phyloP scores from a whole-genome alignment of 495 filamentous ascomycete species.

The Penicillium herquei region DNA sequence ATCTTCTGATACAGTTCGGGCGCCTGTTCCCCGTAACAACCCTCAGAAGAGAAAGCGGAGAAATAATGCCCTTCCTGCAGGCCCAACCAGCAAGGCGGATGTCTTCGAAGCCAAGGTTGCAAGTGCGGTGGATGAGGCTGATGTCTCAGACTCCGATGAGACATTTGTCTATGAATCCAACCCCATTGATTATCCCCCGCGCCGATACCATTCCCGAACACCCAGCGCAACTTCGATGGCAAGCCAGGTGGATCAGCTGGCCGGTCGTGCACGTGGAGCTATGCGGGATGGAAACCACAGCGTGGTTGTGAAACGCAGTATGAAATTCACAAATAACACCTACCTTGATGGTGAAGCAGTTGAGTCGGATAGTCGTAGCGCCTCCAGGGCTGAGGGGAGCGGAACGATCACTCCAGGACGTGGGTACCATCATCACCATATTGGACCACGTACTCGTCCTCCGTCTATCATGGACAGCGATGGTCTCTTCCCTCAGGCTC shows the following conservation, averaged over 20 bases:
- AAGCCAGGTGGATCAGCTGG: constrained; percentile 72
- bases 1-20: constrained; percentile 90
- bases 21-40: constrained; percentile 79
- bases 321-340: constrained; percentile 95
- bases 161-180: constrained; percentile 99
- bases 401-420: constrained; percentile 59
- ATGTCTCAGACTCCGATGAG: constrained; percentile 95
- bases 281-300: constrained; percentile 65
- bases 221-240: constrained; percentile 91
- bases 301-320: constrained; percentile 81
- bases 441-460: constrained; percentile 62
- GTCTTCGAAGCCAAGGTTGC: constrained; percentile 97
- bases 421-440: constrained; percentile 58
- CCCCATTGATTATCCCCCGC: constrained; percentile 74
- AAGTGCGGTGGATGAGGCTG: constrained; percentile 85
- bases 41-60: constrained; percentile 60
- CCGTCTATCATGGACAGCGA: constrained; percentile 76
- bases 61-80: constrained; percentile 49
- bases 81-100: constrained; percentile 86
- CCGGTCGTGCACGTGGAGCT: constrained; percentile 57
- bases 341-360: constrained; percentile 61
- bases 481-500: constrained; percentile 58
- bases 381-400: constrained; percentile 54
- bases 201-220: constrained; percentile 88
- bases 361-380: constrained; percentile 63